Conservation (phyloP, 805 yeast species). For the Starmerella sirachaensis region DNA sequence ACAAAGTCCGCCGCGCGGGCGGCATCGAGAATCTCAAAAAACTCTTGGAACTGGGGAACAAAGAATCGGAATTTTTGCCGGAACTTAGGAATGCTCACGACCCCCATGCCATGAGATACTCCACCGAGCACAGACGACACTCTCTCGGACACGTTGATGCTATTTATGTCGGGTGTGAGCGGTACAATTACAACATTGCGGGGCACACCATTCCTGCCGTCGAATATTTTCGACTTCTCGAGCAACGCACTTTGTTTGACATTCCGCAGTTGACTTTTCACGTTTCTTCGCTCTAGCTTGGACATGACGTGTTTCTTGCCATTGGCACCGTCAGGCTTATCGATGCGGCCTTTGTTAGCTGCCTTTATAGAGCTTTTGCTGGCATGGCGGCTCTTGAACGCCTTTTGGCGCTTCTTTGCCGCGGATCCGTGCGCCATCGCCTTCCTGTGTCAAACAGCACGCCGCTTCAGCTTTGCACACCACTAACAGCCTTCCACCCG, state of each 20-base stretch:
- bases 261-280: slow-evolving; percentile 60
- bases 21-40: slow-evolving; percentile 66
- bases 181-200: slow-evolving; percentile 74
- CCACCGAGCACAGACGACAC: slow-evolving; percentile 15
- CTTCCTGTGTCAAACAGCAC: not conserved
- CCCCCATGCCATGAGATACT: slow-evolving; percentile 22
- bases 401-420: slow-evolving; percentile 71
- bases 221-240: slow-evolving; percentile 57
- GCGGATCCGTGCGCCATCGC: slow-evolving; percentile 60
- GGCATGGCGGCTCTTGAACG: slow-evolving; percentile 84
- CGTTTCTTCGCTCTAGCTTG: slow-evolving; percentile 63
- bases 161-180: slow-evolving; percentile 56
- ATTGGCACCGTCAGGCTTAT: slow-evolving; percentile 37
- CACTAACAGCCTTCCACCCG: too few species aligned
- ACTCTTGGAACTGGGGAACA: slow-evolving; percentile 49
- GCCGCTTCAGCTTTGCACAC: too few species aligned
- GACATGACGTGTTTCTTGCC: slow-evolving; percentile 33
- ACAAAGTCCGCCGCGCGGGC: slow-evolving; percentile 84
- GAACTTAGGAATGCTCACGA: slow-evolving; percentile 49
- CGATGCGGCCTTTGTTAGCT: slow-evolving; percentile 71
- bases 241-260: slow-evolving; percentile 54
- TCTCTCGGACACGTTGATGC: slow-evolving; percentile 23
- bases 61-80: slow-evolving; percentile 61
- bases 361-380: slow-evolving; percentile 80
- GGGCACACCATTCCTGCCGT: slow-evolving; percentile 68